phyloP scores from a whole-genome alignment of 2,329 filamentous ascomycete genomes.

The Colletotrichum tanaceti region DNA sequence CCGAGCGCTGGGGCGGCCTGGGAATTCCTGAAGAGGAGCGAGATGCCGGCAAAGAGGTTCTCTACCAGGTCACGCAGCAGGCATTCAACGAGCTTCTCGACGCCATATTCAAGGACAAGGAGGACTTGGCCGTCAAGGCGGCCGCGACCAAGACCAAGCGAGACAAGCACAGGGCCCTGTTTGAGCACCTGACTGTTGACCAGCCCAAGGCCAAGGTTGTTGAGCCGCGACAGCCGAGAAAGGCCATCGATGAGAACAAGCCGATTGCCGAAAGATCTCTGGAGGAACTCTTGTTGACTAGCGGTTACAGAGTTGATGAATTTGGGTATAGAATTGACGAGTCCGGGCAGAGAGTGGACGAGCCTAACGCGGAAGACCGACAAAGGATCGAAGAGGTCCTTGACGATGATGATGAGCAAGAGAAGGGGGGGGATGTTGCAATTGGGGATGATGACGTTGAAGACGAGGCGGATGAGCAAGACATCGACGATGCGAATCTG shows the following conservation, averaged over 20 bases:
- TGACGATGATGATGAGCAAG: slow-evolving; percentile 31
- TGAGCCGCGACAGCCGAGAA: slow-evolving; percentile 34
- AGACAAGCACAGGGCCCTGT: slow-evolving; percentile 63
- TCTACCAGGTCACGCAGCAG: slow-evolving; percentile 92
- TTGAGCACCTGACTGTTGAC: slow-evolving; percentile 50
- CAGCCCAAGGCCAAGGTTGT: slow-evolving; percentile 31
- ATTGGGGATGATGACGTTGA: slow-evolving; percentile 17
- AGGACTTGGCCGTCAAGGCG: slow-evolving; percentile 78
- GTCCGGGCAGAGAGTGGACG: slow-evolving; percentile 45
- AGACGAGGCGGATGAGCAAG: slow-evolving; percentile 39
- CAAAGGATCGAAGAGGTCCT: slow-evolving; percentile 41
- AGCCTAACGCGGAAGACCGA: background rate
- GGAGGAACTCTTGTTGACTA: slow-evolving; percentile 56
- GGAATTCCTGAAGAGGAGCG: slow-evolving; percentile 83
- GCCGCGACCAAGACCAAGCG: slow-evolving; percentile 72
- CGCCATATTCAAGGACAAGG: slow-evolving; percentile 82
- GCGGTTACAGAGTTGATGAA: slow-evolving; percentile 58
- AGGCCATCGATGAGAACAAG: slow-evolving; percentile 43
- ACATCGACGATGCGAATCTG: slow-evolving; percentile 27
- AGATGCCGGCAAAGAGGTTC: slow-evolving; percentile 86
- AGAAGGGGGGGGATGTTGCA: slow-evolving; percentile 36
- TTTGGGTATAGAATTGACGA: slow-evolving; percentile 45
- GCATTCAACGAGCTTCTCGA: slow-evolving; percentile 94
- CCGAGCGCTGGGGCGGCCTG: slow-evolving; percentile 81
- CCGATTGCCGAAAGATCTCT: slow-evolving; percentile 48